Evolutionary conservation across 306 rosid genomes (phyloP).

Genomic region (Dalbergia cultrata): DNA sequence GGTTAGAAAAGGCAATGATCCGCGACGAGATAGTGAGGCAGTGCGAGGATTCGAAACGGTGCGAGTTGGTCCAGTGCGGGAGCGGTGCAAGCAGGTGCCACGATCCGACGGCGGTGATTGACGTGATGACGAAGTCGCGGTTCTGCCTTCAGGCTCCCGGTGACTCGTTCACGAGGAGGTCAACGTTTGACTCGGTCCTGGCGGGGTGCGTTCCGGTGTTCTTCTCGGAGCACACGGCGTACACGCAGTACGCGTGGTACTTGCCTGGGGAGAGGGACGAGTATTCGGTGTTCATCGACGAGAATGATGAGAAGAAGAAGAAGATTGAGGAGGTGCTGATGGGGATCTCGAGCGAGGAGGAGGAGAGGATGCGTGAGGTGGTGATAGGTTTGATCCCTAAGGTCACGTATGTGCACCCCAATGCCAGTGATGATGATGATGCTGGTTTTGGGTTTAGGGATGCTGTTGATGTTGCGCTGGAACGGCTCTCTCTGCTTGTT

Average conservation of each 20-base stretch:
- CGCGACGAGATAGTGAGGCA: constrained; percentile 66
- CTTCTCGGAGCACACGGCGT: constrained; percentile 79
- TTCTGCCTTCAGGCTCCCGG: constrained; percentile 84
- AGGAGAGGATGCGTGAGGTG: constrained; percentile 57
- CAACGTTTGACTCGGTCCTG: constrained; percentile 73
- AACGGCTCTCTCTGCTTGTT: constrained; percentile 19
- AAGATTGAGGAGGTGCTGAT: constrained; percentile 61
- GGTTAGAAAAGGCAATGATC: constrained; percentile 67
- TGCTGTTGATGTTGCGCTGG: constrained; percentile 66
- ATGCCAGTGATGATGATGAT: constrained; percentile 41
- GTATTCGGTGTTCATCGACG: constrained; percentile 71
- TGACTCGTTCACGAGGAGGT: constrained; percentile 78
- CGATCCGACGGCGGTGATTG: constrained; percentile 56
- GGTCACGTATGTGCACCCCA: constrained; percentile 66
- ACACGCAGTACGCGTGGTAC: constrained; percentile 74
- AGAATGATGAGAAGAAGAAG: constrained; percentile 46
- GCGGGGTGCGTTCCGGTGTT: constrained; percentile 83
- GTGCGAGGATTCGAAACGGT: constrained; percentile 54
- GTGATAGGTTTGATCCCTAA: constrained; percentile 60
- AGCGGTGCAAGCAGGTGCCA: constrained; percentile 48
- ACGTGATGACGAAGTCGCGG: constrained; percentile 56
- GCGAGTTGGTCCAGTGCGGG: constrained; percentile 60
- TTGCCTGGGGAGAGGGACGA: constrained; percentile 45
- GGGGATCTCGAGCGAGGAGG: constrained; percentile 50
- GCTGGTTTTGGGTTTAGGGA: constrained; percentile 51